These are phyloP conservation scores for Annulohypoxylon bovei DNA, from an alignment of 495 filamentous ascomycete genomes.

Conservation along the genomic window DNA sequence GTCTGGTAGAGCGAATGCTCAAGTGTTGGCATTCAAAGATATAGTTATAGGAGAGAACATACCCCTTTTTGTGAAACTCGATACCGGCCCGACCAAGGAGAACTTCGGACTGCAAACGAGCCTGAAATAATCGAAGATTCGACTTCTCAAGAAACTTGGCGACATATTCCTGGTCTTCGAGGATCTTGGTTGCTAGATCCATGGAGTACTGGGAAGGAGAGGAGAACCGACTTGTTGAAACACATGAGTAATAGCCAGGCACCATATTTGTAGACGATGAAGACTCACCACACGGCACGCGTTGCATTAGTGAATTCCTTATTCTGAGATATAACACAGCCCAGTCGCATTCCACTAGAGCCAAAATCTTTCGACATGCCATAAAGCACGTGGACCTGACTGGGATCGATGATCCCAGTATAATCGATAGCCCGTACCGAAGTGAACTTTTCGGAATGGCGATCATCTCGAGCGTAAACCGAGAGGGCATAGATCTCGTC, in stretches of 20 bases:
- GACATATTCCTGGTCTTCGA: slow-evolving; percentile 61
- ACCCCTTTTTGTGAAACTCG: slow-evolving; percentile 47
- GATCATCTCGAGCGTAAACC: slow-evolving; percentile 55
- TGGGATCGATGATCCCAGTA: slow-evolving; percentile 59
- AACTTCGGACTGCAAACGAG: slow-evolving; percentile 49
- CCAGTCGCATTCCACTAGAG: slow-evolving; percentile 65
- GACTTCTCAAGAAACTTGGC: slow-evolving; percentile 56
- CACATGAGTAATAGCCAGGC: neutral
- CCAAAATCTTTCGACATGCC: slow-evolving; percentile 72
- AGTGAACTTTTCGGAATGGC: slow-evolving; percentile 55
- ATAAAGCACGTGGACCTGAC: slow-evolving; percentile 67
- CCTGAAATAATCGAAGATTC: slow-evolving; percentile 48
- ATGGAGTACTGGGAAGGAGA: slow-evolving; percentile 58
- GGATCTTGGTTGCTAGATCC: slow-evolving; percentile 54
- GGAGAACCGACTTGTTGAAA: slow-evolving; percentile 50
- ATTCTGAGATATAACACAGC: slow-evolving; percentile 64
- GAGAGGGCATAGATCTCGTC: slow-evolving; percentile 73
- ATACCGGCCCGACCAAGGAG: slow-evolving; percentile 54
- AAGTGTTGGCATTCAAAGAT: neutral
- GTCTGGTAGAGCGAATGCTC: neutral
- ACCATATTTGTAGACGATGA: neutral
- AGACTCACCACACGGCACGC: slow-evolving; percentile 41
- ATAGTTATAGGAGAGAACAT: neutral
- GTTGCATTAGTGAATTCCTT: slow-evolving; percentile 53
- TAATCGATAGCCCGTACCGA: slow-evolving; percentile 62